Evolutionary conservation across 805 yeast genomes (phyloP), one percentile per base, ranked within the genome.

Genomic region (Zygosaccharomyces kombuchaensis): DNA sequence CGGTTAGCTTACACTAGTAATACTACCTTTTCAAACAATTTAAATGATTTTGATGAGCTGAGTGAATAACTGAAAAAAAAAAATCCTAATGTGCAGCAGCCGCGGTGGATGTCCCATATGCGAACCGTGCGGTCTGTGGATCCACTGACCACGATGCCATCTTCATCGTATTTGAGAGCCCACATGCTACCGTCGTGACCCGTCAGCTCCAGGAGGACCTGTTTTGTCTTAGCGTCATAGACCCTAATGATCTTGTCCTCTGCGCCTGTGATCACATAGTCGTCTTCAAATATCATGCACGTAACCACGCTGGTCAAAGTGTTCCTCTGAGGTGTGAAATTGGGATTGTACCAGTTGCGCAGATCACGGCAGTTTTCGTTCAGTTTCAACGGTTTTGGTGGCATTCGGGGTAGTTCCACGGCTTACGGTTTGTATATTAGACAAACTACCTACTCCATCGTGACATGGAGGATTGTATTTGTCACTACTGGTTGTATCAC

Each of bases 101-200:
- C 96, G 17, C 84, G 81, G 45, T 77, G 75, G 50, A 90, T 80
- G 61, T 90, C 87, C 99, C 99, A 93, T 4, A 93, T 81, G 47
- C 99, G 76, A 2, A 93, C 95, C 0, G 96, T 83, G 55, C 96
- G 77, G 67, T 93, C 99, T 0, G 97, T 91, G 1, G 96, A 84
- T 0, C 98, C 99, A 48, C 95, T 85, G 1, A 91, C 96, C 36
- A 93, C 72, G 3, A 63, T 60, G 9, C 66, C 67, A 7, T 89
- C 87, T 57, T 82, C 80, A 17, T 87, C 89, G 60, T 89, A 90
- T 66, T 91, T 88, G 62, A 93, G 74, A 1, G 99, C 98, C 99
- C 99, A 93, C 4, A 93, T 99, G 32, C 99, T 99, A 36, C 99
- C 99, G 44, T 85, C 95, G 61, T 93, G 99, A 6, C 96, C 97